Conservation (phyloP, 1,139 yeast species). For the Magnusiomyces tetraspermus region DNA sequence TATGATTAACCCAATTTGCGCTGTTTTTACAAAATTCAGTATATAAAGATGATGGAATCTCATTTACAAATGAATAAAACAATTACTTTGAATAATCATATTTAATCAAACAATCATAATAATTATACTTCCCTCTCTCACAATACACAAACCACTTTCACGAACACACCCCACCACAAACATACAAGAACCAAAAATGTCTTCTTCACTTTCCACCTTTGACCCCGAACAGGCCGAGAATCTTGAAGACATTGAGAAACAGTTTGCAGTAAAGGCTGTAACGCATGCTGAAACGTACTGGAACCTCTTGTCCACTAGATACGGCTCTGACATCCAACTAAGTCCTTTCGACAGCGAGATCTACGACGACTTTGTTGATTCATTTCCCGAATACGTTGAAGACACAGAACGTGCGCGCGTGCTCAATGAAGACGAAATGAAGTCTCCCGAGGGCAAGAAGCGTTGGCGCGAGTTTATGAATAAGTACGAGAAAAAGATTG, state of each 20-base stretch:
- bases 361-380: slow-evolving; percentile 52
- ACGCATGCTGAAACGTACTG: slow-evolving; percentile 93
- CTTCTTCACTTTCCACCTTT: slow-evolving; percentile 26
- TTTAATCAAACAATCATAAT: too few relatives aligned
- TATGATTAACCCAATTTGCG: too few relatives aligned
- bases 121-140: too few relatives aligned
- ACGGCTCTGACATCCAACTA: slow-evolving; percentile 69
- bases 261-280: slow-evolving; percentile 96
- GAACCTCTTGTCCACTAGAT: slow-evolving; percentile 61
- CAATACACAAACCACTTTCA: too few relatives aligned
- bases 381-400: slow-evolving; percentile 75
- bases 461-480: slow-evolving; percentile 89
- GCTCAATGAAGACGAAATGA: slow-evolving; percentile 73
- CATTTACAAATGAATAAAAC: too few relatives aligned
- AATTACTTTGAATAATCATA: too few relatives aligned
- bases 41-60: too few relatives aligned
- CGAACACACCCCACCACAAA: too few relatives aligned
- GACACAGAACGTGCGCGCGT: slow-evolving; percentile 45
- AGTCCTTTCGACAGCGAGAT: slow-evolving; percentile 78
- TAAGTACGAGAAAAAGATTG: slow-evolving; percentile 59
- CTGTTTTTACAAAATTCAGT: too few relatives aligned
- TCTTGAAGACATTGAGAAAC: slow-evolving; percentile 74
- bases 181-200: neutral
- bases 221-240: slow-evolving; percentile 53
- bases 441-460: slow-evolving; percentile 67